Percentiles rank a stretch among this genome's conserved stretches.
phyloP scores from a whole-genome alignment of 2,329 filamentous ascomycete species.

The Tolypocladium cylindrosporum region DNA sequence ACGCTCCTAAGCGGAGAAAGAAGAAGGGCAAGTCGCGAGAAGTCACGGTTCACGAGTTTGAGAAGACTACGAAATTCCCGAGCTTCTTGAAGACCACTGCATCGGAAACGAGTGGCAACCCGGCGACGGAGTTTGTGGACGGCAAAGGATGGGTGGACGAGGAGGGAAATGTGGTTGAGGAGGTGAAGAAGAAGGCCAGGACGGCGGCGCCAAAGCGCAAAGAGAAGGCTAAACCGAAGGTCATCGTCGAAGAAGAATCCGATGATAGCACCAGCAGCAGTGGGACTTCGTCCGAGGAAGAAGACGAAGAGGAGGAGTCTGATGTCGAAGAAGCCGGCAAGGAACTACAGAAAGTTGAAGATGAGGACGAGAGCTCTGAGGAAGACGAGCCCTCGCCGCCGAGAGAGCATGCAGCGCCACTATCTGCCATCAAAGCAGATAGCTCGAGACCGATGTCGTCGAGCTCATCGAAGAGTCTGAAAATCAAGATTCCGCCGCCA shows the following conservation, averaged over 20 bases:
- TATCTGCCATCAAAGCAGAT: constrained; percentile 18
- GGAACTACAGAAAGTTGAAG: constrained; percentile 7
- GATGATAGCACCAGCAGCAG: constrained; percentile 30
- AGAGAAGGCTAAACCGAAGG: constrained; percentile 11
- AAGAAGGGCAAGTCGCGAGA: constrained; percentile 41
- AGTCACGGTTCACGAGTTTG: constrained; percentile 78
- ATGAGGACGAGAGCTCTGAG: constrained; percentile 8
- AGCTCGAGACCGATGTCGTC: constrained; percentile 37
- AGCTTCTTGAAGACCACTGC: constrained; percentile 59
- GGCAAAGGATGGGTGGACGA: constrained; percentile 84
- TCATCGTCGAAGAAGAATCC: constrained; percentile 12
- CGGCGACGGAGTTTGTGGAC: constrained; percentile 58
- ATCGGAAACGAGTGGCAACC: constrained; percentile 21
- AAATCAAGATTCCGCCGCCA: constrained; percentile 43
- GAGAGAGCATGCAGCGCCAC: constrained; percentile 10
- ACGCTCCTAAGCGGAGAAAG: constrained; percentile 46
- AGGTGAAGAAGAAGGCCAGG: constrained; percentile 27
- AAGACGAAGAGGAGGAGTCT: constrained; percentile 20
- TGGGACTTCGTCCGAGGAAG: constrained; percentile 23
- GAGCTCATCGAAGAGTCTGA: constrained; percentile 37
- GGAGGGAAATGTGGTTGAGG: constrained; percentile 65
- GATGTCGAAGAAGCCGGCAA: constrained; percentile 10
- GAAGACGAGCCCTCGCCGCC: constrained; percentile 8
- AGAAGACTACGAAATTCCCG: constrained; percentile 72
- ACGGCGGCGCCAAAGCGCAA: constrained; percentile 9